These are phyloP conservation scores for Cryphonectria japonica DNA, from an alignment of 2,329 filamentous ascomycete species.

Conservation along the genomic window DNA sequence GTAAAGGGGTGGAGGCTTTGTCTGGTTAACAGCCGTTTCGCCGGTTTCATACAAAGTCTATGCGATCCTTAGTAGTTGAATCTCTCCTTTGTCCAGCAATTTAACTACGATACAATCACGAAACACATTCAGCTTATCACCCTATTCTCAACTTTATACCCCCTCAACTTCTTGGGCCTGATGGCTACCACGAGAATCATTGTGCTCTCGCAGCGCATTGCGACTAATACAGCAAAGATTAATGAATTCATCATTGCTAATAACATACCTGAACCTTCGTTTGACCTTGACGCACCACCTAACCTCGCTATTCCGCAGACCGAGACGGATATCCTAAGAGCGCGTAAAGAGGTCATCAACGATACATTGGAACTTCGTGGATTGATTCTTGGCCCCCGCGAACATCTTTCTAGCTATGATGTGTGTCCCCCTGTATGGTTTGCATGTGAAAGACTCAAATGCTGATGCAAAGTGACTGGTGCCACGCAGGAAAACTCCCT, in stretches of 20 bases:
- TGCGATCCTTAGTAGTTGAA: too few relatives aligned
- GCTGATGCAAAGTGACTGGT: background rate
- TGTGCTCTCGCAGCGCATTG: constrained; percentile 27
- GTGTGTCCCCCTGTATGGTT: constrained; percentile 6
- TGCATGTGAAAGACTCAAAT: background rate
- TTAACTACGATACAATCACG: too few relatives aligned
- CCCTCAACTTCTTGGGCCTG: background rate
- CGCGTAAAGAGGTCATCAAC: constrained; percentile 28
- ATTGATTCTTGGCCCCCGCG: constrained; percentile 31
- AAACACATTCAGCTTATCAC: too few relatives aligned
- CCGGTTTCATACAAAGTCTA: too few relatives aligned
- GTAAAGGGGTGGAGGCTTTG: too few relatives aligned
- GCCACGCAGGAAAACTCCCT: background rate
- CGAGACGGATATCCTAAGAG: constrained; percentile 19
- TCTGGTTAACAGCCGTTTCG: too few relatives aligned
- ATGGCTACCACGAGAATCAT: constrained; percentile 14
- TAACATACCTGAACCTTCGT: constrained; percentile 31
- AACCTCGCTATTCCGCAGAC: constrained; percentile 16
- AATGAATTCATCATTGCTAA: constrained; percentile 30
- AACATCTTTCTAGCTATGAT: constrained; percentile 30
- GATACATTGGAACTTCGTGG: constrained; percentile 30
- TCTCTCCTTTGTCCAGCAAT: too few relatives aligned
- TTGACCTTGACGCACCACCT: constrained; percentile 27
- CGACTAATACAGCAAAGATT: constrained; percentile 31
- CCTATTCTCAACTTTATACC: too few relatives aligned